Evolutionary conservation across 2,329 filamentous ascomycete genomes (phyloP), one percentile per base, ranked within the genome.

Genomic region (Pseudopithomyces chartarum): DNA sequence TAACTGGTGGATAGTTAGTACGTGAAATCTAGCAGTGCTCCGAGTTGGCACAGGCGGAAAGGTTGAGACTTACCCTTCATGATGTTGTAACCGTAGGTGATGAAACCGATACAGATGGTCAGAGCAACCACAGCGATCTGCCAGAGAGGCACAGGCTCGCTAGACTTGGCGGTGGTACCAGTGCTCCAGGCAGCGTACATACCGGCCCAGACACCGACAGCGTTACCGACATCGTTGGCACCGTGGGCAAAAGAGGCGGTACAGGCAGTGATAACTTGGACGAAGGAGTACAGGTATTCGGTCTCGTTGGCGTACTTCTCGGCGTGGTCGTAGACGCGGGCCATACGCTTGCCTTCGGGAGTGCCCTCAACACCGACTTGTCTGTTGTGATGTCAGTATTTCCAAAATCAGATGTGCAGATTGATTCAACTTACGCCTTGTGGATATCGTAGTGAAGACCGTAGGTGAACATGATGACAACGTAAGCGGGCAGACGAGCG

Each of bases 371-470:
- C 83, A 69, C 90, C 90, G 13, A 48, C 45, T 36, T 48, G 45
- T 47, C 44, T 47, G 10, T 19, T 19, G 8, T 15, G 15, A 20
- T 8, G 17, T 47, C 17, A 47, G 29, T 29, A 29, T 29, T 29
- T 5, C 17, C 15, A 32, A 11, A 17, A n/a, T 32, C 15, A 6
- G 2, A 29, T 32, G 2, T 6, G 22, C n/a, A 15, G 17, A 17
- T 10, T n/a, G 15, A n/a, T 29, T 33, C 20, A 12, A 47, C 44
- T 79, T 92, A 90, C 3, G 89, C 88, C 46, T 85, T 82, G 81
- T 93, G 90, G 67, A 93, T 94, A 65, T 94, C 90, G 78, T 93
- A 93, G 82, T 93, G 82, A 20, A 88, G 72, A 74, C 91, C 91
- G 72, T 94, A 94, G 48, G 92, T 84, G 12, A 81, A 69, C 52